Evolutionary conservation across 2,329 filamentous ascomycete genomes (phyloP), one percentile per base, ranked within the genome.

Genomic region (Fusarium floridanum): DNA sequence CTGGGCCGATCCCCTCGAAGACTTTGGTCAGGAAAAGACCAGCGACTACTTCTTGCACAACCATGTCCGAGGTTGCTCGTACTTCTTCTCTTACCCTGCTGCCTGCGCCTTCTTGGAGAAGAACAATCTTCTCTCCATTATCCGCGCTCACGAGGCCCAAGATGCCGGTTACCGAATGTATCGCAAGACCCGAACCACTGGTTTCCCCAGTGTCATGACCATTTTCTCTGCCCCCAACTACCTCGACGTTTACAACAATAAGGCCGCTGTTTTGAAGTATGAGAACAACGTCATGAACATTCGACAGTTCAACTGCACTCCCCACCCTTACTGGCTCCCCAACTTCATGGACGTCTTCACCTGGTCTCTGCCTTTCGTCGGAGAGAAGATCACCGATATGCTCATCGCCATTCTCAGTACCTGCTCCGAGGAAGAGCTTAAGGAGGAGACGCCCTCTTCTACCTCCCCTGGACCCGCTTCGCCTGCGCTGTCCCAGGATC

Each of bases 221-320:
- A 99, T 99, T 80, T 99, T 99, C 89, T 98, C 96, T 53, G 97
- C 97, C 2, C 97, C 97, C 41, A 99, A 99, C 85, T 99, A 99
- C 82, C 91, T 99, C 74, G 97, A 99, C 81, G 95, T 99, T 41
- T 99, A 99, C 86, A 99, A 99, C 91, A 99, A 99, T 89, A 99
- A 99, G 88, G 97, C 97, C 2, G 97, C 97, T 1, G 97, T 99
- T 45, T 88, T 99, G 80, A 99, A 99, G 86, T 99, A 99, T 83
- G 97, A 99, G 86, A 99, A 99, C 85, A 99, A 99, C 81, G 97
- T 99, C 71, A 99, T 99, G 97, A 99, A 99, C 88, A 99, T 99
- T 82, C 91, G 97, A 69, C 97, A 99, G 84, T 99, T 99, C 88
- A 99, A 99, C 88, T 99, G 96, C 90, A 98, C 97, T 24, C 97